These are phyloP conservation scores for Tetrahymena borealis DNA, from an alignment of 73 alveolate genomes.

Conservation along the genomic window DNA sequence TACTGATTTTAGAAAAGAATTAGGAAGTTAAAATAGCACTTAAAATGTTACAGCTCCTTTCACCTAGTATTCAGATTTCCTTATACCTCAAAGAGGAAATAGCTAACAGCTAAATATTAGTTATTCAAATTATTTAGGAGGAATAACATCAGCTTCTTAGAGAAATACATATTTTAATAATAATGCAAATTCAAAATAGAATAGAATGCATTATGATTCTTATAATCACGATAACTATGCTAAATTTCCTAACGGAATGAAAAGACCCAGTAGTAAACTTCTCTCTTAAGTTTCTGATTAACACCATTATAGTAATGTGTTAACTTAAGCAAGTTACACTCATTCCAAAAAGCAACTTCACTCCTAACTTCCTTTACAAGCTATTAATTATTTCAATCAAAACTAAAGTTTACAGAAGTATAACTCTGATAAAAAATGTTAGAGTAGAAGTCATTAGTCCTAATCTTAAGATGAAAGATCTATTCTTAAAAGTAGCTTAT, in stretches of 20 bases:
- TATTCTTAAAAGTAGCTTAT: background rate
- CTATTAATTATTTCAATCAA: background rate
- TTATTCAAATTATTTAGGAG: background rate
- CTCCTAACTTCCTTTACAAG: background rate
- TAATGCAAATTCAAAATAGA: background rate
- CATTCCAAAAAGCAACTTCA: background rate
- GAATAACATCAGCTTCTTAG: background rate
- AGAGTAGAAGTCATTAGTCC: background rate
- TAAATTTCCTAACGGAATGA: background rate
- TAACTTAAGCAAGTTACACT: background rate
- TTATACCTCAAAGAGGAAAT: background rate
- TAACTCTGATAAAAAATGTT: background rate
- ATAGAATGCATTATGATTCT: background rate
- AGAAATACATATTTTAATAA: background rate
- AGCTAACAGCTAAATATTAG: background rate
- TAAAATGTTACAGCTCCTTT: background rate
- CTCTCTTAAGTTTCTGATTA: background rate
- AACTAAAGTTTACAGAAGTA: background rate
- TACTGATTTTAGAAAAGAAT: background rate
- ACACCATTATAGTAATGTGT: background rate
- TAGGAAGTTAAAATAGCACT: background rate
- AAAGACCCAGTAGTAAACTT: background rate
- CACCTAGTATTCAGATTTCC: background rate
- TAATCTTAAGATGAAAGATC: background rate
- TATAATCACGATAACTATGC: background rate